Conservation (phyloP, 768 basidiomycete genomes). For the Tulasnella sp. region DNA sequence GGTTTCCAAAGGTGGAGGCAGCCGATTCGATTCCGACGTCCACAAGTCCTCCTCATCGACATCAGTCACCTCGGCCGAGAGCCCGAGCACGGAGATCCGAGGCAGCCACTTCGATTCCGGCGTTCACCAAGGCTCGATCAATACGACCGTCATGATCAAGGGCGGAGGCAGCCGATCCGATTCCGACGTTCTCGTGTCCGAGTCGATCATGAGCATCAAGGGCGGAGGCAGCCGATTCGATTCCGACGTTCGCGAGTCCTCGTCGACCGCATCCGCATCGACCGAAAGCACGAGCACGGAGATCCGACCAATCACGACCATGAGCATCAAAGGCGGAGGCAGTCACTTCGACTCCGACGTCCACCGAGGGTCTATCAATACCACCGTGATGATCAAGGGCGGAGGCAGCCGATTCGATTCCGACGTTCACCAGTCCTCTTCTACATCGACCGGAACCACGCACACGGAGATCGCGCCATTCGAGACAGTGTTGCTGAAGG, state of each 20-base stretch:
- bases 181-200: not conserved
- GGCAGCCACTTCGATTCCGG: not conserved
- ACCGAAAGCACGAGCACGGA: not conserved
- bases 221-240: not conserved
- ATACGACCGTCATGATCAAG: too few species aligned
- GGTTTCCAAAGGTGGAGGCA: not conserved
- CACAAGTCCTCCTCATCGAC: not conserved
- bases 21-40: not conserved
- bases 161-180: too few species aligned
- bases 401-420: too few species aligned
- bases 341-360: not conserved
- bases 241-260: not conserved
- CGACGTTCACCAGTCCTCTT: too few species aligned
- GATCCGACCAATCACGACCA: not conserved
- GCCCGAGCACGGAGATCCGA: not conserved
- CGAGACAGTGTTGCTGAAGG: too few species aligned
- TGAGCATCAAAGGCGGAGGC: not conserved
- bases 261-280: not conserved
- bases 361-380: not conserved
- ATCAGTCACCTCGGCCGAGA: too few species aligned
- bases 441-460: too few species aligned
- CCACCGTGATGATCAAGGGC: too few species aligned
- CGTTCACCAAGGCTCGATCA: not conserved
- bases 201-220: not conserved
- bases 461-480: too few species aligned